phyloP scores from a whole-genome alignment of 2,329 filamentous ascomycete genomes.

The Corinectria fuckeliana region DNA sequence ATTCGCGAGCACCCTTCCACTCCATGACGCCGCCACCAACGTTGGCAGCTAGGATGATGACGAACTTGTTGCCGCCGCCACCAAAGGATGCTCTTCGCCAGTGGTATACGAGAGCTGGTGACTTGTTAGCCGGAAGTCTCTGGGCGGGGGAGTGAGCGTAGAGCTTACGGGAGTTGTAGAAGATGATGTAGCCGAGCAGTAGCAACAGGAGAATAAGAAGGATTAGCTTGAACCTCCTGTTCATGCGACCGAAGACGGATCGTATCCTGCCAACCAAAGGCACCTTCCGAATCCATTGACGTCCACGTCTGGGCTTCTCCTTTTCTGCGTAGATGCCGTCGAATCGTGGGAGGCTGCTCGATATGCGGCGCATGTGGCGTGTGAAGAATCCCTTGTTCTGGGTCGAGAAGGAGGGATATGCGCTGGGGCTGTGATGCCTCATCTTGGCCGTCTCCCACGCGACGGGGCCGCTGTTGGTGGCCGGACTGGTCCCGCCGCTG shows the following conservation, averaged over 20 bases:
- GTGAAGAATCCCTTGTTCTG: conserved; percentile 88
- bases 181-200: conserved; percentile 66
- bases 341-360: conserved; percentile 79
- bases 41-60: conserved; percentile 92
- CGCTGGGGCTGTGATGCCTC: conserved; percentile 74
- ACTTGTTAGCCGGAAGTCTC: background rate
- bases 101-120: conserved; percentile 58
- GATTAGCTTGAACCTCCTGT: conserved; percentile 70
- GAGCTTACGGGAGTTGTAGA: conserved; percentile 69
- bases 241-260: conserved; percentile 56
- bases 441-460: conserved; percentile 86
- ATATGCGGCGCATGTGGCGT: conserved; percentile 81
- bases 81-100: conserved; percentile 77
- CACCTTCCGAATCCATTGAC: conserved; percentile 56
- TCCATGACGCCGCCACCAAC: conserved; percentile 98
- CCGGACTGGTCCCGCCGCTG: conserved; percentile 74
- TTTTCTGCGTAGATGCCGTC: conserved; percentile 73
- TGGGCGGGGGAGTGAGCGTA: background rate
- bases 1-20: conserved; percentile 96
- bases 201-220: conserved; percentile 66
- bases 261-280: conserved; percentile 56
- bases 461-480: conserved; percentile 62
- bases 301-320: conserved; percentile 73
- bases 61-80: conserved; percentile 88
- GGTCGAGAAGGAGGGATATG: conserved; percentile 80